Conservation (phyloP, 78 protist genomes). For the Dictyostelium firmibasis region DNA sequence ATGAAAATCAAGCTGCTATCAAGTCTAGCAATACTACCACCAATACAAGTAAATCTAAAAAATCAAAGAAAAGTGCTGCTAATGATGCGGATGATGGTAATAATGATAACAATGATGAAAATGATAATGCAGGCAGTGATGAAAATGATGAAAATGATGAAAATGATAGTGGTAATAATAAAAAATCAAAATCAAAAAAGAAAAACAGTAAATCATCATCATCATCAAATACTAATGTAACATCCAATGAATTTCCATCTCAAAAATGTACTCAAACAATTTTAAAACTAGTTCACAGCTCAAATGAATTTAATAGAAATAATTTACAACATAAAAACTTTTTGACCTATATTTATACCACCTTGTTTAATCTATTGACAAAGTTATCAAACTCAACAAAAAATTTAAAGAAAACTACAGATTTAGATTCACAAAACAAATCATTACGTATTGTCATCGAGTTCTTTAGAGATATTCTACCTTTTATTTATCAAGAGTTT, state of each 20-base stretch:
- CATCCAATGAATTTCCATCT: neutral
- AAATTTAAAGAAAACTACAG: neutral
- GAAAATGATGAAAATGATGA: neutral
- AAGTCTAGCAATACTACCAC: neutral
- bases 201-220: neutral
- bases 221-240: neutral
- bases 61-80: neutral
- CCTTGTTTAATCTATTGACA: neutral
- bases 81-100: constrained; percentile 9
- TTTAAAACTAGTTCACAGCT: neutral
- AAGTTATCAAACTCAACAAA: neutral
- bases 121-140: neutral
- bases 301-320: neutral
- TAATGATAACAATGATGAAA: neutral
- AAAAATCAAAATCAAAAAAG: neutral
- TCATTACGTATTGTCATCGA: neutral
- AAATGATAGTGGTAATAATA: neutral
- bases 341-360: neutral
- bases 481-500: neutral
- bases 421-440: neutral
- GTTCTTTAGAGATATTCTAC: neutral
- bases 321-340: neutral
- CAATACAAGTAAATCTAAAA: neutral
- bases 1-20: neutral
- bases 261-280: neutral